Base-by-base conservation (phyloP, 1,139 yeast species). In the Sugiyamaella castrensis region DNA sequence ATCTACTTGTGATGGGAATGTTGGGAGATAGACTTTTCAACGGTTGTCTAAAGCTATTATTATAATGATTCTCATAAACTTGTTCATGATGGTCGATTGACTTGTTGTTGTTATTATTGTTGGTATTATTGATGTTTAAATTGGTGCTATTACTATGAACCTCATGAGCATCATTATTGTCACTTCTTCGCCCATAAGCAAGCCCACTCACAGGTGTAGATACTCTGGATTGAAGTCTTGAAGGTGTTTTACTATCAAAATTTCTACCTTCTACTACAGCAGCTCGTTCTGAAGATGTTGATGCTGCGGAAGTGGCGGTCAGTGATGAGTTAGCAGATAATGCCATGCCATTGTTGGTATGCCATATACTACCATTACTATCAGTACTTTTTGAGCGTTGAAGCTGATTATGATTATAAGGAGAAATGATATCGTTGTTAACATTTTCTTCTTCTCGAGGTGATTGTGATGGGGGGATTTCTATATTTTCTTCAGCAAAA, bases 401-500 rank as follows among this genome's bases (percentile, higher is more conserved):
- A n/a, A 24, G 38, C 4, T 32, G 28, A 29, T 19, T 37, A 15
- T 16, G 8, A 15, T 19, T 24, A 26, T 30, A 40, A 11, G 43
- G 48, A 15, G 42, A 15, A 4, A n/a, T 40, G 35, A 6, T 33
- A 31, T 34, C 43, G 36, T 27, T 40, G 35, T 2, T 33, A 31
- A 9, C 43, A 40, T 27, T 28, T 36, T 24, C 33, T 13, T 43
- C 27, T 10, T 43, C 39, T 13, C 38, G 38, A 19, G 24, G 24
- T 19, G 24, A 19, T 5, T 19, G 24, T 5, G 24, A 19, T 8
- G 45, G 50, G 4, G 56, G 52, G 10, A 53, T 53, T 26, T 54
- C 56, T 34, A 53, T 51, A 32, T 54, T 48, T n/a, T 54, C 53
- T 4, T 37, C 43, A 2, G 57, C 58, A 48, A 53, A 55, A 27